Evolutionary conservation across 768 basidiomycete genomes (phyloP), one percentile per base, ranked within the genome.

Genomic region (Mrakia gelida): DNA sequence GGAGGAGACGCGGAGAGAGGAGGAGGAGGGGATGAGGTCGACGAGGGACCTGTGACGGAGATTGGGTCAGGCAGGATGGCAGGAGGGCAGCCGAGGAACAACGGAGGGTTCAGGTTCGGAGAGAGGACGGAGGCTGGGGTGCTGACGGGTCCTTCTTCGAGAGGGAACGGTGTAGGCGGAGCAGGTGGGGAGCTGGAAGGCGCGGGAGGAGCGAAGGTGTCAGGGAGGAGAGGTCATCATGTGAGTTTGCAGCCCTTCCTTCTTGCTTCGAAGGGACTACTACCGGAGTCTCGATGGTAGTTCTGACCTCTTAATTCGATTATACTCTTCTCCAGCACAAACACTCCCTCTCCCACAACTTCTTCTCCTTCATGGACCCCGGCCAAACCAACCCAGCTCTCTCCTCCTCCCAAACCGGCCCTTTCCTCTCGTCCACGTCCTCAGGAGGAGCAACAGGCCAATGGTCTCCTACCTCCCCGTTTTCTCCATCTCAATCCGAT

Each of bases 351-450:
- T 96, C 94, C 0, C 94, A 97, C 83, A 94, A 93, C 81, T 95
- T 97, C 85, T 96, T 96, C 85, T 94, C 94, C 0, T 97, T 97
- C 83, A 90, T 98, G 62, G 94, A 95, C 81, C 94, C 94, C 30
- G n/a, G 1, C 90, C 89, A 38, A 81, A 80, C 70, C 71, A 80
- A 80, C 73, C 78, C 76, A 79, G 68, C 65, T 79, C 80, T 74
- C 49, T 56, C 62, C 32, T 67, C 45, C 30, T 43, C 32, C 18
- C 49, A 71, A 72, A 30, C 71, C 32, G 62, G 41, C n/a, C 67
- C 71, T 13, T 76, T 61, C 28, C 71, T 28, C 49, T 59, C 59
- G 3, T 28, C 59, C 21, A 38, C 67, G 21, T 45, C 67, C 9
- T 9, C 67, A 38, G 2, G 5, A 68, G 10, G 21, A 34, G 18